Base-by-base conservation (phyloP, 352 stramenopile species). In the Pythium oligandrum region DNA sequence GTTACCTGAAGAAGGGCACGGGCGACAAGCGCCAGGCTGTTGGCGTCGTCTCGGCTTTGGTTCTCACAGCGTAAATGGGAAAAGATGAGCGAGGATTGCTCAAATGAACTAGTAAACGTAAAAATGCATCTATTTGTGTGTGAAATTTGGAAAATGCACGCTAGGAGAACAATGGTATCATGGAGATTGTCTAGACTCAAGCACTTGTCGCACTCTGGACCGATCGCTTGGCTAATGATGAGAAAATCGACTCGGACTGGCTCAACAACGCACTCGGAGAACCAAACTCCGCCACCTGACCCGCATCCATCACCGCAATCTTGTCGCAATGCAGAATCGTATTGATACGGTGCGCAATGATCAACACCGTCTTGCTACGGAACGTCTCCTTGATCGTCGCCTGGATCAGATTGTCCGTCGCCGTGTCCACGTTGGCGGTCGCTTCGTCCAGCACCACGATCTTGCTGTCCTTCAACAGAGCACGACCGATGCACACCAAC, bases 361-460 rank as follows among this genome's bases (percentile, higher is more conserved):
- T 98, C 5, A 98, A 66, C 26, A 95, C 75, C 10, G 95, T 98
- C 31, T 80, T 84, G 36, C 82, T 64, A 12, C 55, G 47, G 71
- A 98, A 98, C 39, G 95, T 88, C 45, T 90, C 68, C 38, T 90
- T 71, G 57, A 97, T 95, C 17, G 69, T 77, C 7, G 64, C 40
- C 43, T 81, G 74, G 47, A 91, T 93, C 9, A 74, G 59, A 9
- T 61, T 55, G 70, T 97, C 87, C 31, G 70, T 79, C 8, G 66
- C 62, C 80, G 51, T 62, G 51, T 93, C 86, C 39, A 93, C 77
- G 31, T 75, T 88, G 26, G 84, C 83, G 5, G 96, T 98, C 3
- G 95, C 96, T 70, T 99, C 96, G 55, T 99, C 97, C 73, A 99
- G 86, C 11, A 99, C 67, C 9, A 99, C 69, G 40, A 99, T 92